Evolutionary conservation across 257 asterid species (phyloP), one percentile per base, ranked within the genome.

Genomic region (Striga asiatica): DNA sequence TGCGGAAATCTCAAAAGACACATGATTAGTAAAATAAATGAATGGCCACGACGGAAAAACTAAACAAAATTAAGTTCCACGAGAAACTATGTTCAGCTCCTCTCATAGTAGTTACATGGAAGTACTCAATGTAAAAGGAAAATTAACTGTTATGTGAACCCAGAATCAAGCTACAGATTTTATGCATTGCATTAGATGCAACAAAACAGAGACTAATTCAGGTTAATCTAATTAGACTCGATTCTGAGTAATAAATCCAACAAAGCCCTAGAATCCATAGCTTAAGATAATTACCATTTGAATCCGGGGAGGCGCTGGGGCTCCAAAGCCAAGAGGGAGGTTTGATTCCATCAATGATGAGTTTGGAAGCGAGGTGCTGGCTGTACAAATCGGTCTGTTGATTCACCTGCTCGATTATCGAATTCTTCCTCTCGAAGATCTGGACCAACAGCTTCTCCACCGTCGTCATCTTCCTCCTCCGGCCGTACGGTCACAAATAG

Each of bases 271-370:
- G 18, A n/a, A 25, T 42, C 25, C 31, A 43, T 8, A 62, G n/a
- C 19, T 11, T 11, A 18, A 32, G 20, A 4, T 31, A 9, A 19
- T 12, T 57, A 83, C 96, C 93, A 74, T 66, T 68, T 8, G 74
- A 67, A 54, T 70, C 58, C 35, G 79, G 69, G 14, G 65, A 50
- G 32, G 67, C 39, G 51, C 54, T 70, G 54, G 85, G 76, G 66
- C 60, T 74, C 63, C 63, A 78, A 23, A 88, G 83, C 97, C 99
- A 92, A n/a, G 83, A 17, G 27, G 99, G 95, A 46, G 95, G 95
- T 19, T 71, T 53, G 62, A 80, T 71, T 68, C 95, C 98, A 17
- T 84, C 81, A 31, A 81, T 60, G 53, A 82, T 69, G 65, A 70
- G 78, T 58, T 82, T 83, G 38, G 94, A 79, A 67, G 85, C 88